Conservation (phyloP, 495 filamentous ascomycete species). For the Penicillium taxi region DNA sequence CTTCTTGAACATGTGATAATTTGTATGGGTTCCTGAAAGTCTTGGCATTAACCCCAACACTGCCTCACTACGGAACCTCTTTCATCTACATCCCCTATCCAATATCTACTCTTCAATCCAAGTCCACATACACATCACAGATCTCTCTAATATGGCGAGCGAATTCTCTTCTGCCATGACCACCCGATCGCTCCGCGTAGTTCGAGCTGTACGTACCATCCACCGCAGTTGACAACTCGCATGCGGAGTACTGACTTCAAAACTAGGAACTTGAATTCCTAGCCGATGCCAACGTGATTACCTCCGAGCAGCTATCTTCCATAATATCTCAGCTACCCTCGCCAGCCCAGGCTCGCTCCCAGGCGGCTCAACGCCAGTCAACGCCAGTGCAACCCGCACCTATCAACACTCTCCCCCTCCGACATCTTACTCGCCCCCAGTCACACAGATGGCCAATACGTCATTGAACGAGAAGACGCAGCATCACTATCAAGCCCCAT, state of each 20-base stretch:
- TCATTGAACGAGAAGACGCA: slow-evolving; percentile 48
- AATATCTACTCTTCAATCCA: background rate
- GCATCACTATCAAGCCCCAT: slow-evolving; percentile 41
- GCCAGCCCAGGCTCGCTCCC: slow-evolving; percentile 40
- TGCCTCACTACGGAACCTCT: no score
- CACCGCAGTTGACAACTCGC: slow-evolving; percentile 1
- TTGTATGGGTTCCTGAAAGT: no score
- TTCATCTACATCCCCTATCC: background rate
- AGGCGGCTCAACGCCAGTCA: slow-evolving; percentile 9
- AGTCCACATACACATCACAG: background rate
- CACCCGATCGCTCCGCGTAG: slow-evolving; percentile 75
- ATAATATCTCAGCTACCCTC: slow-evolving; percentile 67
- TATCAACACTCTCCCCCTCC: slow-evolving; percentile 29
- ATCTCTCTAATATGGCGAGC: slow-evolving; percentile 27
- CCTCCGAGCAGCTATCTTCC: slow-evolving; percentile 56
- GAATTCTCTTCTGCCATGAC: slow-evolving; percentile 45
- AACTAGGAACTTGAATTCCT: slow-evolving; percentile 85
- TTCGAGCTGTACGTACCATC: slow-evolving; percentile 61
- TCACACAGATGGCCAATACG: slow-evolving; percentile 39
- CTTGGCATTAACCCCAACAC: no score
- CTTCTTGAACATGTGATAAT: no score
- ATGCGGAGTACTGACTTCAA: slow-evolving; percentile 6
- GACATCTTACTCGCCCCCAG: slow-evolving; percentile 33
- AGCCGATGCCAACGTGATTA: slow-evolving; percentile 67
- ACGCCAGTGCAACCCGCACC: slow-evolving; percentile 6